A percentile compares a stretch with the other conserved stretches of the same genome.
phyloP scores from a whole-genome alignment of 352 stramenopile genomes.

The Halophytophthora polymorphica region DNA sequence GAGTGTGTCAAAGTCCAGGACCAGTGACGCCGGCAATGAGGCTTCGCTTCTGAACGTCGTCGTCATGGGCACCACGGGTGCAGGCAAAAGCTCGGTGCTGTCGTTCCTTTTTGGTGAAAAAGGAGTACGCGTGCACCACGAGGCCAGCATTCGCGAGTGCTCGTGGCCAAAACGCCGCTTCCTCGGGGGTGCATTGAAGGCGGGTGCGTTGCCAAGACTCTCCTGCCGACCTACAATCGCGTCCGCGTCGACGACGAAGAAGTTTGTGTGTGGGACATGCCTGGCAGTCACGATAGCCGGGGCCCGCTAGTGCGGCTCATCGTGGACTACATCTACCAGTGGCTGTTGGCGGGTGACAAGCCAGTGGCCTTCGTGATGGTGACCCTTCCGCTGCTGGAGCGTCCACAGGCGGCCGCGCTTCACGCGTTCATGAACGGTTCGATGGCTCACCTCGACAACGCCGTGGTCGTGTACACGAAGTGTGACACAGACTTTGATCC shows the following conservation, averaged over 20 bases:
- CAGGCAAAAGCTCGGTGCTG: slow-evolving; percentile 16
- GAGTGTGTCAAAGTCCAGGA: slow-evolving; percentile 1
- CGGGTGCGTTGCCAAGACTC: slow-evolving; percentile 3
- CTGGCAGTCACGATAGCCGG: slow-evolving; percentile 19
- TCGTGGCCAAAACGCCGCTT: slow-evolving; percentile 3
- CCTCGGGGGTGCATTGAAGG: slow-evolving; percentile 10
- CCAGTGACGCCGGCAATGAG: too few relatives aligned
- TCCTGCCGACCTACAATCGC: slow-evolving; percentile 11
- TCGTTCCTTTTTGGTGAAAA: slow-evolving; percentile 22
- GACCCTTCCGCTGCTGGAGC: slow-evolving; percentile 14
- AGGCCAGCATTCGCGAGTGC: slow-evolving; percentile 7
- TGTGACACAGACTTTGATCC: slow-evolving; percentile 19
- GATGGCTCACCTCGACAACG: slow-evolving; percentile 16
- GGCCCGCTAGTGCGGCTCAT: slow-evolving; percentile 18
- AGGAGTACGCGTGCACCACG: slow-evolving; percentile 8
- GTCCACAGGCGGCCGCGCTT: slow-evolving; percentile 5
- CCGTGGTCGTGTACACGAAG: slow-evolving; percentile 26
- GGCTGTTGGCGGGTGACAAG: slow-evolving; percentile 14
- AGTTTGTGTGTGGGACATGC: slow-evolving; percentile 25
- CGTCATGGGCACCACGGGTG: slow-evolving; percentile 14
- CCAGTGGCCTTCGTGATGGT: slow-evolving; percentile 16
- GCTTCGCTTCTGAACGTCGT: slow-evolving; percentile 7
- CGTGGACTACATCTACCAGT: slow-evolving; percentile 18
- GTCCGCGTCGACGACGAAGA: background rate
- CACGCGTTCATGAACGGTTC: slow-evolving; percentile 17